Percentiles rank a stretch among this genome's conserved stretches.
Conservation (phyloP, 371 early-diverging fungal species). For the Entomophthora muscae region DNA sequence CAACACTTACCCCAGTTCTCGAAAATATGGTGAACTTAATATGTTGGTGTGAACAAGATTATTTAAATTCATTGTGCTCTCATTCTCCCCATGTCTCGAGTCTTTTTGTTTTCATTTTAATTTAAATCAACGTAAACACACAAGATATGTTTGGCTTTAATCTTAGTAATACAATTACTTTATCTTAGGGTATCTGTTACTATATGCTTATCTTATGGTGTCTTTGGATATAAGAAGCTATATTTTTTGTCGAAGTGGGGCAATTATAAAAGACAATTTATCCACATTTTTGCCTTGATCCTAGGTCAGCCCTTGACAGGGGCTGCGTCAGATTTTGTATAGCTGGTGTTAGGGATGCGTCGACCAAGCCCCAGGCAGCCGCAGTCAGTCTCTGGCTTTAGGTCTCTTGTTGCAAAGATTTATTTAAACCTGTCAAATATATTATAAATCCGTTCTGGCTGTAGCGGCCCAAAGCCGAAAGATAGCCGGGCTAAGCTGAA, state of each 20-base stretch:
- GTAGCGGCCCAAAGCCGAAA: no score
- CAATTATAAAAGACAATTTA: not conserved
- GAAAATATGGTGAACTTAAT: constrained; percentile 46
- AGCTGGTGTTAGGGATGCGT: not conserved
- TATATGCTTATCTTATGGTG: not conserved
- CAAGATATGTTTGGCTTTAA: not conserved
- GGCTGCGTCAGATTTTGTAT: not conserved
- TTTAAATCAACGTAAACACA: not conserved
- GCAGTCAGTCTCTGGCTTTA: no score
- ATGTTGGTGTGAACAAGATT: constrained; percentile 54
- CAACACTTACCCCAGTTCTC: constrained; percentile 36
- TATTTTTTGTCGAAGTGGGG: not conserved
- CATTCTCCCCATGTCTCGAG: constrained; percentile 60
- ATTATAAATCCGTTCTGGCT: no score
- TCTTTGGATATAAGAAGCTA: not conserved
- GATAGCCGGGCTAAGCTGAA: no score
- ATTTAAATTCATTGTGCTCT: constrained; percentile 69
- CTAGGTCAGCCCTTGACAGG: not conserved
- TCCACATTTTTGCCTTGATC: no score
- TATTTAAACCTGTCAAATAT: no score
- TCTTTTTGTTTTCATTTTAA: constrained; percentile 16
- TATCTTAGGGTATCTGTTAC: not conserved
- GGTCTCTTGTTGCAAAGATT: no score
- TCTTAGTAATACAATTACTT: not conserved
- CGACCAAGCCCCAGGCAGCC: no score